A percentile compares a stretch with the other conserved stretches of the same genome.
Evolutionary conservation across 805 yeast genomes (phyloP).

Genomic region (Candida awuae): DNA sequence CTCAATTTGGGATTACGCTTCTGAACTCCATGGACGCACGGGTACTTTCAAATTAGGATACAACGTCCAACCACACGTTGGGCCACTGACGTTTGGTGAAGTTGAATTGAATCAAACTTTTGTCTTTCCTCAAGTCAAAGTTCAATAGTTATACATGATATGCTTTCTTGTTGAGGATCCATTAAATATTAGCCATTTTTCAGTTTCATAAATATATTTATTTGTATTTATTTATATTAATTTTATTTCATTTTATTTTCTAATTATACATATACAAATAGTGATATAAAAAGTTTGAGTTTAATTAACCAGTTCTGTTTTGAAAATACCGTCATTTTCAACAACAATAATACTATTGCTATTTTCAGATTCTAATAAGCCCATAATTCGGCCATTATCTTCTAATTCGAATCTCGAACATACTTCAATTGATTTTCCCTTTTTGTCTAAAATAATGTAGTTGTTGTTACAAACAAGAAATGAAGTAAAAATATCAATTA

Average conservation of each 20-base stretch:
- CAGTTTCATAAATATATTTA: too few relatives aligned
- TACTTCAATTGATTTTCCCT: slow-evolving; percentile 2
- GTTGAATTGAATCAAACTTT: slow-evolving; percentile 26
- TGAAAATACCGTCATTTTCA: background rate
- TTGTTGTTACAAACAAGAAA: background rate
- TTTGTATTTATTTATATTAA: too few relatives aligned
- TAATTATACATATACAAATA: background rate
- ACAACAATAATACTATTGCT: background rate
- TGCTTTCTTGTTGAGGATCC: too few relatives aligned
- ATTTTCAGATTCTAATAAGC: background rate
- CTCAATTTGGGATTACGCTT: slow-evolving; percentile 78
- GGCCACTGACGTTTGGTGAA: slow-evolving; percentile 66
- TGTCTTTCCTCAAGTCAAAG: slow-evolving; percentile 17
- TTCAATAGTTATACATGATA: background rate
- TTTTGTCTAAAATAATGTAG: slow-evolving; percentile 1
- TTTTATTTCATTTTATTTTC: too few relatives aligned
- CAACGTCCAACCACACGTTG: slow-evolving; percentile 90
- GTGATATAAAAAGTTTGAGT: background rate
- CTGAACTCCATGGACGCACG: slow-evolving; percentile 50
- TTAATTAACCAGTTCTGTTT: background rate
- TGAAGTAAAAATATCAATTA: slow-evolving; percentile 1
- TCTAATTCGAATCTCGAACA: background rate
- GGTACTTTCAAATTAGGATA: slow-evolving; percentile 70
- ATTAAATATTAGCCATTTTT: too few relatives aligned
- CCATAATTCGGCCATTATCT: background rate